These are phyloP conservation scores for Aspergillus fijiensis DNA, from an alignment of 2,329 filamentous ascomycete genomes.

Conservation along the genomic window DNA sequence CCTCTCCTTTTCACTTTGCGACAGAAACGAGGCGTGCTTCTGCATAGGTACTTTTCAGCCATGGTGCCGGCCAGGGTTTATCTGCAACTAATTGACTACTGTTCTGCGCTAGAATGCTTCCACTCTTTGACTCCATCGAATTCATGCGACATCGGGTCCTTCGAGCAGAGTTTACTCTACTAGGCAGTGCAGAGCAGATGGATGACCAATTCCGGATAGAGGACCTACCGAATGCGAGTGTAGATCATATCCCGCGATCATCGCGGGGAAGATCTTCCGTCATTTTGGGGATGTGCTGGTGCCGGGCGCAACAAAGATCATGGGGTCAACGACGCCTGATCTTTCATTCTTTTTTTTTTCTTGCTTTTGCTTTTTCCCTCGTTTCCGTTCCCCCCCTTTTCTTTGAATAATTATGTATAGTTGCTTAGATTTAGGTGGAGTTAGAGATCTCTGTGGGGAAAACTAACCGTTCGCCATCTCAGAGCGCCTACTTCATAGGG, in stretches of 20 bases:
- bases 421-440: too few species aligned
- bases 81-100: conserved; percentile 4
- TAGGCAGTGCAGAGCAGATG: background rate
- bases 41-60: background rate
- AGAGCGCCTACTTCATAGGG: background rate
- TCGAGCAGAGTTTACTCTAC: background rate
- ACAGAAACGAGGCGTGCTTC: background rate
- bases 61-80: background rate
- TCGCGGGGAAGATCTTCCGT: conserved; percentile 22
- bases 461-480: background rate
- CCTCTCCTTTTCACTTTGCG: background rate
- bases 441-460: too few species aligned
- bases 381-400: too few species aligned
- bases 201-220: conserved; percentile 2
- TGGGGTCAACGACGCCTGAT: background rate
- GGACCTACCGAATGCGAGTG: conserved; percentile 7
- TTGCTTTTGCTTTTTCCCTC: too few species aligned
- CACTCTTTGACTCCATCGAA: background rate
- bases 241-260: conserved; percentile 15
- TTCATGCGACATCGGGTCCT: background rate
- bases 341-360: too few species aligned
- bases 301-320: background rate
- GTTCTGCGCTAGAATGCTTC: conserved; percentile 4
- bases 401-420: too few species aligned
- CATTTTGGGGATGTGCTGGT: background rate